phyloP scores from a whole-genome alignment of 2,329 filamentous ascomycete species.

The Apiospora pterosperma region DNA sequence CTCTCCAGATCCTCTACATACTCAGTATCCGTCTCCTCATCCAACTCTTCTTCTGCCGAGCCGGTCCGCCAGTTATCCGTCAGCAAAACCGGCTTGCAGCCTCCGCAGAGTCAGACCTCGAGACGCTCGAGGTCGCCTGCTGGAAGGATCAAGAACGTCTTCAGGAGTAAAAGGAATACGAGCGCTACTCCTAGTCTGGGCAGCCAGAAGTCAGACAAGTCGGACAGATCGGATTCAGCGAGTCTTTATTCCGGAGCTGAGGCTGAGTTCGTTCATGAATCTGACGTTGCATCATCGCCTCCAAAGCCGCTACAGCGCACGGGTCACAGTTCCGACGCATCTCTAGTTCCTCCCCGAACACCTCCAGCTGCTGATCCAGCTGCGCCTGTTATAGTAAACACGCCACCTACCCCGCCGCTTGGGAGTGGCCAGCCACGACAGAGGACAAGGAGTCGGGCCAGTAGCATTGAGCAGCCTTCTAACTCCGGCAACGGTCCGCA shows the following conservation, averaged over 20 bases:
- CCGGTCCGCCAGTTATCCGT: conserved; percentile 24
- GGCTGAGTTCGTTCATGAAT: conserved; percentile 18
- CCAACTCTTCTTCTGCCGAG: conserved; percentile 15
- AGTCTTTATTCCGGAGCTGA: conserved; percentile 10
- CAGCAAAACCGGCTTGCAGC: conserved; percentile 37
- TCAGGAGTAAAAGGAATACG: conserved; percentile 53
- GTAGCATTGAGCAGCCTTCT: conserved; percentile 23
- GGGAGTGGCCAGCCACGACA: conserved; percentile 15
- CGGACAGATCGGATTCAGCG: conserved; percentile 16
- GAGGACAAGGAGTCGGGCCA: conserved; percentile 12
- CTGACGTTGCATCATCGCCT: conserved; percentile 12
- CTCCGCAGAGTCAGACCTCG: conserved; percentile 38
- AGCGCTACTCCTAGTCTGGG: conserved; percentile 43
- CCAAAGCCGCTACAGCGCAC: conserved; percentile 17
- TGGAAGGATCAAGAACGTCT: conserved; percentile 69
- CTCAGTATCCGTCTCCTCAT: conserved; percentile 24
- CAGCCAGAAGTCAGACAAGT: conserved; percentile 25
- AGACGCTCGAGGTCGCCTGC: conserved; percentile 66
- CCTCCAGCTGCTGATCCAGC: conserved; percentile 42
- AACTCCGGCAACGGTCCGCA: conserved; percentile 54
- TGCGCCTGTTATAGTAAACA: conserved; percentile 59
- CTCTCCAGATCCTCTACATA: conserved; percentile 36
- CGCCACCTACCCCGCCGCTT: conserved; percentile 62
- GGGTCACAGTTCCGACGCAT: conserved; percentile 19
- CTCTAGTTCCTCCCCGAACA: conserved; percentile 36